Base-by-base conservation (phyloP, 768 basidiomycete genomes). In the Phylloporus sp. region DNA sequence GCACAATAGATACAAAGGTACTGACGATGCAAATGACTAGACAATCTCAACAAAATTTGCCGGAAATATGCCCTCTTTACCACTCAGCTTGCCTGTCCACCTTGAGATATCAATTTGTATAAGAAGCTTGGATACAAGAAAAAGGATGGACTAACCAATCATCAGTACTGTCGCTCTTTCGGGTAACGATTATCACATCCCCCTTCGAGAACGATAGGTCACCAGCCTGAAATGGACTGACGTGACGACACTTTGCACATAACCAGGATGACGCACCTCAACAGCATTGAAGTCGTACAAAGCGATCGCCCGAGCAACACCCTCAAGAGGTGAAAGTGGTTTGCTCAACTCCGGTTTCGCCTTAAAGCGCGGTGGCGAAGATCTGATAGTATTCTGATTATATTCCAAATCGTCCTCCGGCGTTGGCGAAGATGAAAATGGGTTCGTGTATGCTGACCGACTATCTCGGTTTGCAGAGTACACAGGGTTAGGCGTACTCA, bases 41-140 rank as follows among this genome's bases (percentile, higher is more conserved):
- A 76, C 69, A 50, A 89, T 67, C 63, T 89, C 86, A n/a, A 90
- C 86, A 59, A 88, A 89, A 65, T 91, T 91, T 15, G 89, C 89
- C 29, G 89, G 89, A 66, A 92, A 91, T 40, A 85, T 78, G 0
- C 90, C 90, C 57, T 80, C 72, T 34, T 74, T 66, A 15, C 76
- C 77, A 20, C 78, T 69, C 2, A 83, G 54, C 62, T 80, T 85
- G n/a, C 89, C 89, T 13, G 76, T 85, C 89, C 89, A 91, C 87
- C 87, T 89, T 52, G 15, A n/a, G 28, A 32, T 16, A 6, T 32
- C 32, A 20, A 43, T 49, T 48, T 6, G 23, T 29, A n/a, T n/a
- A 41, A 38, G 36, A 35, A n/a, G 6, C 8, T n/a, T 20, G 11
- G 45, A 23, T 34, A 53, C 10, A 45, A 35, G 40, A 47, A 48